phyloP scores from a whole-genome alignment of 345 rosid species.

The Tarenaya hassleriana region DNA sequence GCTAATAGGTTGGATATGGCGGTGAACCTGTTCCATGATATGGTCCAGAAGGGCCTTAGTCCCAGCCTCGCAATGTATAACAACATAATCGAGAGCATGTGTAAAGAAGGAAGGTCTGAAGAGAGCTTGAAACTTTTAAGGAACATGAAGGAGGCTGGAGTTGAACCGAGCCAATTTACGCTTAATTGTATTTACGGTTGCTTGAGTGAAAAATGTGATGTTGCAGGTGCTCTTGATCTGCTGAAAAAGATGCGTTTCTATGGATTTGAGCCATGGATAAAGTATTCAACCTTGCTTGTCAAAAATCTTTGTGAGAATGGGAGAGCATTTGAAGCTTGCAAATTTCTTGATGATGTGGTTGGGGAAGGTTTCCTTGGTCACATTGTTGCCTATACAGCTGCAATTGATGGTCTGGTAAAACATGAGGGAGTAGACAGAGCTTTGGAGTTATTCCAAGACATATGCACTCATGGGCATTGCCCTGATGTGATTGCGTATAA shows the following conservation, averaged over 20 bases:
- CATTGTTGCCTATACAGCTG: conserved; percentile 73
- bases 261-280: conserved; percentile 80
- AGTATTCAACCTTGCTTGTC: conserved; percentile 60
- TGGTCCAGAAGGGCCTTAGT: conserved; percentile 39
- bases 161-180: conserved; percentile 61
- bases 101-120: conserved; percentile 58
- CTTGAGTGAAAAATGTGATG: conserved; percentile 54
- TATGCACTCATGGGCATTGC: conserved; percentile 47
- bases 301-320: conserved; percentile 49
- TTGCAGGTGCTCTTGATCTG: conserved; percentile 49
- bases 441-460: conserved; percentile 51
- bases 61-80: conserved; percentile 42
- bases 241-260: conserved; percentile 60
- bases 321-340: conserved; percentile 52
- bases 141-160: conserved; percentile 53
- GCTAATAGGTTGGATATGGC: conserved; percentile 53
- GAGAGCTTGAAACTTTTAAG: conserved; percentile 50
- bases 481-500: conserved; percentile 83
- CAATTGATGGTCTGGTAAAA: conserved; percentile 54
- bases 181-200: conserved; percentile 63
- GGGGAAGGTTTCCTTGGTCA: conserved; percentile 73
- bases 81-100: conserved; percentile 51
- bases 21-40: conserved; percentile 44
- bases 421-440: conserved; percentile 51
- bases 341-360: conserved; percentile 53